These are phyloP conservation scores for Diaporthe destruens DNA, from an alignment of 2,329 filamentous ascomycete species.

Conservation along the genomic window DNA sequence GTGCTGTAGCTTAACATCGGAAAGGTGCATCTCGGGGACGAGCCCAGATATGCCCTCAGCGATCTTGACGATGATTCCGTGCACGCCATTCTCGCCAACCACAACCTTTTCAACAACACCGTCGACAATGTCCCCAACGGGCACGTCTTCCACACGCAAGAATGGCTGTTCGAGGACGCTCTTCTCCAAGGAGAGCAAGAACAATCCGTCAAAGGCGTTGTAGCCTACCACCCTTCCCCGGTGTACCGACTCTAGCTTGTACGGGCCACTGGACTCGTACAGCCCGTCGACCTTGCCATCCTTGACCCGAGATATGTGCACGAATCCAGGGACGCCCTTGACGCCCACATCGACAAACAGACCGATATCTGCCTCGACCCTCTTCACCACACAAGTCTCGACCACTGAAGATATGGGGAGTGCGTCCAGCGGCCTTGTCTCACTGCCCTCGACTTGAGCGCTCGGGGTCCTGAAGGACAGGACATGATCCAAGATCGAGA, in stretches of 20 bases:
- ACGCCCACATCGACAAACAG: conserved; percentile 82
- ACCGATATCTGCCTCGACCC: conserved; percentile 84
- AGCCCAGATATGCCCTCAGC: conserved; percentile 91
- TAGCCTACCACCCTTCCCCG: conserved; percentile 87
- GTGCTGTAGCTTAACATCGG: conserved; percentile 88
- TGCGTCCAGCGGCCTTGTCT: conserved; percentile 65
- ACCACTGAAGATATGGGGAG: conserved; percentile 81
- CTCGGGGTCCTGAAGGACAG: conserved; percentile 69
- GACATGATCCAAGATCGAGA: conserved; percentile 90
- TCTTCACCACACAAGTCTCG: conserved; percentile 81
- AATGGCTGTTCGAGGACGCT: conserved; percentile 88
- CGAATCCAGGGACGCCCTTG: conserved; percentile 81
- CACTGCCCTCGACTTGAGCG: conserved; percentile 56
- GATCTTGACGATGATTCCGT: conserved; percentile 84
- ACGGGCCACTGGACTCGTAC: conserved; percentile 81
- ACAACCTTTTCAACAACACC: conserved; percentile 88
- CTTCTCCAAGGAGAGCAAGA: conserved; percentile 86
- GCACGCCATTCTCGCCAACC: conserved; percentile 81
- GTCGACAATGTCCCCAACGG: conserved; percentile 82
- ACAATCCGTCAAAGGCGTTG: conserved; percentile 87
- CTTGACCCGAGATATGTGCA: conserved; percentile 92
- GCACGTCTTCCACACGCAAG: conserved; percentile 90
- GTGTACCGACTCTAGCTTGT: conserved; percentile 82
- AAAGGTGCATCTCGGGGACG: conserved; percentile 88
- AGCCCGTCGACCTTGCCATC: conserved; percentile 90